These are phyloP conservation scores for Mycena chlorophos DNA, from an alignment of 768 basidiomycete species.

Conservation along the genomic window DNA sequence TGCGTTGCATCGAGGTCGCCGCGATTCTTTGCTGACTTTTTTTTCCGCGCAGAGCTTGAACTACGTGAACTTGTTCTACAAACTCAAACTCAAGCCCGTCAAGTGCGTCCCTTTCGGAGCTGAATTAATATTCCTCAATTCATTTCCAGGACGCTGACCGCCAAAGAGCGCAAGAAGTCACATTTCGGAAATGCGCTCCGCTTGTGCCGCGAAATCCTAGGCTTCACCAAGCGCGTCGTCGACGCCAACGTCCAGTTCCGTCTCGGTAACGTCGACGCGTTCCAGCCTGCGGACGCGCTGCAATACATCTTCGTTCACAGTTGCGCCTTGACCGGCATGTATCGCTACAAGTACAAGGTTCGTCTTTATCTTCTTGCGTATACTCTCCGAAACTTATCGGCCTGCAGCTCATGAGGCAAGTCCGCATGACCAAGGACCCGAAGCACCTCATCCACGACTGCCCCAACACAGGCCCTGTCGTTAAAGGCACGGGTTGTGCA, in stretches of 20 bases:
- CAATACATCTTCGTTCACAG: slow-evolving; percentile 98
- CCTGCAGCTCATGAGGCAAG: slow-evolving; percentile 91
- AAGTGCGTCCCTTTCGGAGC: slow-evolving; percentile 48
- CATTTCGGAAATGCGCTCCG: slow-evolving; percentile 99
- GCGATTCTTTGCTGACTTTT: slow-evolving; percentile 8
- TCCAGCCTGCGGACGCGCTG: slow-evolving; percentile 96
- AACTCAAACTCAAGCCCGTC: slow-evolving; percentile 97
- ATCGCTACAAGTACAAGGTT: slow-evolving; percentile 99
- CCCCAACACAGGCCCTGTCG: slow-evolving; percentile 99
- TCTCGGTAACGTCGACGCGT: slow-evolving; percentile 96
- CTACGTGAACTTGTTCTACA: slow-evolving; percentile 94
- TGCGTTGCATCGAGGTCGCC: slow-evolving; percentile 27
- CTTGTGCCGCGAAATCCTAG: slow-evolving; percentile 94
- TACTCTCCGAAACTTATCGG: slow-evolving; percentile 4
- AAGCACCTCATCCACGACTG: slow-evolving; percentile 98
- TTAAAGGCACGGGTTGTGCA: slow-evolving; percentile 97
- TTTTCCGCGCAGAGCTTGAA: slow-evolving; percentile 80
- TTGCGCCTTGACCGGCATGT: slow-evolving; percentile 98
- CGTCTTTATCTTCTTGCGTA: slow-evolving; percentile 17
- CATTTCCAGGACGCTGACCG: slow-evolving; percentile 80
- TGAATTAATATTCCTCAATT: slow-evolving; percentile 18
- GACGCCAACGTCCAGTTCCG: slow-evolving; percentile 99
- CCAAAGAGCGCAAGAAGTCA: slow-evolving; percentile 99
- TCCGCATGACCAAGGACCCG: slow-evolving; percentile 98
- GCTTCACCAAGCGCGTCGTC: slow-evolving; percentile 96